Base-by-base conservation (phyloP, 768 basidiomycete genomes). In the Termitomyces bulborhizus region DNA sequence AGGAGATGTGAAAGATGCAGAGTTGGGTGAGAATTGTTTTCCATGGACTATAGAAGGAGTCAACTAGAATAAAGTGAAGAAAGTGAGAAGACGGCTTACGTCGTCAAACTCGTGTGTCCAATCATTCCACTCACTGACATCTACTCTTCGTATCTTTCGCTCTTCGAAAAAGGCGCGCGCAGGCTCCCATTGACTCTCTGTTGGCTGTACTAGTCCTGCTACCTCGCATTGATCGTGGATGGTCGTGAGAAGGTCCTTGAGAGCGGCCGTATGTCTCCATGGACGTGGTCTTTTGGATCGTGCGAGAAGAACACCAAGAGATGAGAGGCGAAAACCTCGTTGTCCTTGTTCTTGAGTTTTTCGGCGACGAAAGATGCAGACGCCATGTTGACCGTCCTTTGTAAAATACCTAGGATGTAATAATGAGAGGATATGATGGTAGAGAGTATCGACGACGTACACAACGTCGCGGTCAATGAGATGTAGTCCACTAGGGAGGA, bases 401-500 rank as follows among this genome's bases (percentile, higher is more conserved):
- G 83, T 84, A 59, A 91, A 89, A 67, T 89, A 87, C 12, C 88
- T 88, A 66, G 15, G 53, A 46, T 31, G 44, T 43, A 45, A 43
- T 6, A 54, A 34, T 37, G 48, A 37, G 11, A 50, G 51, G 42
- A 41, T 34, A 46, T n/a, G 15, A 50, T 41, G 9, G 2, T 34
- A 45, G 36, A 46, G 13, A 53, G 43, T 36, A 11, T 53, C 6
- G 6, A 37, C 21, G 39, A 72, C 86, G 63, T 67, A 91, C 88
- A 93, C 79, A 26, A 90, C 83, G 64, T 93, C 90, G 36, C 79
- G 77, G 61, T 91, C 89, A 24, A 93, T 81, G 0, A 85, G 73
- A 68, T 93, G 91, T 4, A 93, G 72, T 1, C 90, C 90, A 59
- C 89, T 91, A 0, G 91, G 91, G 11, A 93, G 75, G 6, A 83